Evolutionary conservation across 305 asterid species (phyloP), one percentile per base, ranked within the genome.

Genomic region (Fraxinus baroniana): DNA sequence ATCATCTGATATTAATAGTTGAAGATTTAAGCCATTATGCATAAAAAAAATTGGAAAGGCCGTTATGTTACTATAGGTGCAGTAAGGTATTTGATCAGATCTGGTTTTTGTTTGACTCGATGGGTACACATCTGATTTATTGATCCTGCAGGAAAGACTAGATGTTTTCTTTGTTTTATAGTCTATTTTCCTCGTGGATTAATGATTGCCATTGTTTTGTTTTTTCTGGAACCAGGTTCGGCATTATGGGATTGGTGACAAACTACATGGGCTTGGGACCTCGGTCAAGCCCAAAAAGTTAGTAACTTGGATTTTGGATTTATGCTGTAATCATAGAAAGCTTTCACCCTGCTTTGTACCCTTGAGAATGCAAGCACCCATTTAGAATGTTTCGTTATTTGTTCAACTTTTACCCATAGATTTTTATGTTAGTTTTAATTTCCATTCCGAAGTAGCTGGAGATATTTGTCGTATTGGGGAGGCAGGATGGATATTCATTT

Each of bases 171-270:
- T 57, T 66, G 74, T 66, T 26, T 24, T 66, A 4, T 26, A 0
- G 35, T 9, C 35, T 26, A 18, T 44, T 10, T 17, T 44, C 76
- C 18, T 18, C 37, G 5, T 64, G 71, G 13, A 24, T 46, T 46
- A 72, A 49, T 81, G 66, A 28, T 62, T 62, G 24, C 35, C 76
- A 26, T 4, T 49, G 10, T 55, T 44, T 44, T 44, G n/a, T 44
- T 9, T 32, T 74, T 33, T 73, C 30, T 74, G 82, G 22, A 26
- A 41, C 79, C 88, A 90, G 90, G 91, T 90, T 90, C 32, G 93
- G 89, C 46, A 86, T 90, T 71, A 90, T 90, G 93, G 91, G 93
- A 8, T 52, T 90, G 87, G 84, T 88, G 84, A 88, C 93, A 8
- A 90, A 90, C 83, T 88, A 90, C 89, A 82, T 84, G 88, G 90